Conservation (phyloP, 139 green algal species). For the Zygnema cylindricum region DNA sequence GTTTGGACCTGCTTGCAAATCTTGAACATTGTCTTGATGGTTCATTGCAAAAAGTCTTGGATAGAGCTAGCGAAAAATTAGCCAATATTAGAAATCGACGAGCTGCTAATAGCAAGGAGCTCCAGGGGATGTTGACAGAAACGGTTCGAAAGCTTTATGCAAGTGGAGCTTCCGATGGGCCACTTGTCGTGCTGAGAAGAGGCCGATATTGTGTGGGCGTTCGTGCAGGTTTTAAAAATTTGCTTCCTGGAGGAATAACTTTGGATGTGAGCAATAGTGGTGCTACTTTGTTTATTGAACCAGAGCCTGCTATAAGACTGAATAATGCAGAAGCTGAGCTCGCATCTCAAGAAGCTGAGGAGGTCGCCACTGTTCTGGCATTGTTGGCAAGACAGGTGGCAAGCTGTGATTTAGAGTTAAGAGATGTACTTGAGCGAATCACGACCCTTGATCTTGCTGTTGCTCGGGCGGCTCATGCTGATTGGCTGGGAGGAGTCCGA, state of each 20-base stretch:
- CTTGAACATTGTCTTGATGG: constrained; percentile 29
- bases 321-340: constrained; percentile 59
- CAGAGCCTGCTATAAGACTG: constrained; percentile 31
- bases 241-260: constrained; percentile 39
- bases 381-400: constrained; percentile 26
- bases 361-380: constrained; percentile 24
- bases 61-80: constrained; percentile 33
- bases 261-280: constrained; percentile 56
- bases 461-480: constrained; percentile 59
- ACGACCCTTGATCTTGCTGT: constrained; percentile 50
- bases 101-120: constrained; percentile 27
- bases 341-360: constrained; percentile 29
- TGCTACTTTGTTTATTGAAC: constrained; percentile 50
- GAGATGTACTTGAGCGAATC: constrained; percentile 33
- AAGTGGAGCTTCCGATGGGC: constrained; percentile 14
- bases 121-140: constrained; percentile 19
- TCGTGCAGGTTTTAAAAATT: constrained; percentile 27
- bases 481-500: constrained; percentile 54
- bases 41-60: background rate
- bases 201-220: constrained; percentile 41
- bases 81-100: constrained; percentile 1
- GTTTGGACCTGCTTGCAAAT: background rate
- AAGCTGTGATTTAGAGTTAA: background rate
- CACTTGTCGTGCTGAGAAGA: constrained; percentile 21
- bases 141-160: constrained; percentile 6